Evolutionary conservation across 1,139 yeast species (phyloP).

Genomic region (Candida gigantensis): DNA sequence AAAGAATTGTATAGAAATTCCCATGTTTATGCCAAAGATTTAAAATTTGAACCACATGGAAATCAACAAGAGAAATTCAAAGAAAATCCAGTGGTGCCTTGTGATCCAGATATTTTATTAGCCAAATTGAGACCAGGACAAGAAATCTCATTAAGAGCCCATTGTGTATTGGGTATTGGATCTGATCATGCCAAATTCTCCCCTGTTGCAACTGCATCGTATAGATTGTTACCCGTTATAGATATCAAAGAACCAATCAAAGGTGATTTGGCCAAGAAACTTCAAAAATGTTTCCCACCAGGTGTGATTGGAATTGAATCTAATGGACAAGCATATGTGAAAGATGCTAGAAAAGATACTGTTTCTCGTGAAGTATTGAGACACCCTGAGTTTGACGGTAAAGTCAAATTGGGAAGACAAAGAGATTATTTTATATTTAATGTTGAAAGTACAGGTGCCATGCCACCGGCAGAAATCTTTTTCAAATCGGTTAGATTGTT

Average conservation of each 20-base stretch:
- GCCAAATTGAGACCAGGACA: conserved; percentile 97
- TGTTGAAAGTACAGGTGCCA: conserved; percentile 94
- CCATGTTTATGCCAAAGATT: conserved; percentile 83
- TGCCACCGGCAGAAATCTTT: conserved; percentile 95
- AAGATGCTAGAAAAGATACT: conserved; percentile 90
- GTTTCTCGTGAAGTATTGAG: conserved; percentile 95
- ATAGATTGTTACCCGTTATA: conserved; percentile 90
- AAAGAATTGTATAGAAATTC: conserved; percentile 80
- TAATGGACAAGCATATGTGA: conserved; percentile 67
- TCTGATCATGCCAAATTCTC: conserved; percentile 96
- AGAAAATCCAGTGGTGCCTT: conserved; percentile 69
- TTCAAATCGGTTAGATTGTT: conserved; percentile 84
- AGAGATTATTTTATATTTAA: conserved; percentile 93
- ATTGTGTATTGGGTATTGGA: conserved; percentile 90
- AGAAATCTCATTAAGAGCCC: conserved; percentile 87
- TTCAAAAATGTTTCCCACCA: conserved; percentile 87
- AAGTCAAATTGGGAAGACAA: conserved; percentile 86
- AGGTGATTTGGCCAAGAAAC: conserved; percentile 75
- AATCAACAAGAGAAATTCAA: conserved; percentile 72
- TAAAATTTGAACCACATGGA: conserved; percentile 91
- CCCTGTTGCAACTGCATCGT: conserved; percentile 97
- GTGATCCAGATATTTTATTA: conserved; percentile 84
- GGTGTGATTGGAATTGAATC: conserved; percentile 81
- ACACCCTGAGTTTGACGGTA: conserved; percentile 85
- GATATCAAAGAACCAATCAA: conserved; percentile 71